phyloP scores from a whole-genome alignment of 129 eudicot genomes.

The Flaveria trinervia region DNA sequence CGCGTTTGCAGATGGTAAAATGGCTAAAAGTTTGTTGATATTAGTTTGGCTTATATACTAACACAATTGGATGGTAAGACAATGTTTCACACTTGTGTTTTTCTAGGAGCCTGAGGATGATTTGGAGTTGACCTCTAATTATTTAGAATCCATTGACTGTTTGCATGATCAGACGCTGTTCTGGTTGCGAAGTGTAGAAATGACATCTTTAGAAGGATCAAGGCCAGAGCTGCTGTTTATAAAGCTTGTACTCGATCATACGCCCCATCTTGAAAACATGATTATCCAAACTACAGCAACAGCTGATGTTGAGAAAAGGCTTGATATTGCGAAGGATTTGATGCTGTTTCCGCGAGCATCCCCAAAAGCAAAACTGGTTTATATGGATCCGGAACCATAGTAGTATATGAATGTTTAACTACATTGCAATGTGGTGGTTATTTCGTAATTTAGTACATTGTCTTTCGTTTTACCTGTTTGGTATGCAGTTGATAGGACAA shows the following conservation, averaged over 20 bases:
- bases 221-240: conserved; percentile 8
- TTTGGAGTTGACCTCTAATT: neutral
- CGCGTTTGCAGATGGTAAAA: neutral
- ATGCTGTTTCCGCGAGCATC: conserved; percentile 33
- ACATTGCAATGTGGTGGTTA: neutral
- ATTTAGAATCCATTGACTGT: conserved; percentile 10
- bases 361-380: conserved; percentile 24
- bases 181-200: neutral
- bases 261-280: conserved; percentile 26
- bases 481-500: neutral
- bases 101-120: neutral
- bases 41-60: neutral
- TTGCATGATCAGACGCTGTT: neutral
- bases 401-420: neutral
- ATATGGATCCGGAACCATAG: conserved; percentile 10
- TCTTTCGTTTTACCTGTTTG: neutral
- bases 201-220: conserved; percentile 1
- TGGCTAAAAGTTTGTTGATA: neutral
- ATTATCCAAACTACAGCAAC: neutral
- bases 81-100: neutral
- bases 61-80: neutral
- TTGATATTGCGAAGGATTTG: conserved; percentile 21
- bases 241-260: conserved; percentile 26
- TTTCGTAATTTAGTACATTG: neutral
- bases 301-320: neutral